A percentile compares a stretch with the other conserved stretches of the same genome.
Evolutionary conservation across 768 basidiomycete species (phyloP).

Genomic region (Tremella yokohamensis): DNA sequence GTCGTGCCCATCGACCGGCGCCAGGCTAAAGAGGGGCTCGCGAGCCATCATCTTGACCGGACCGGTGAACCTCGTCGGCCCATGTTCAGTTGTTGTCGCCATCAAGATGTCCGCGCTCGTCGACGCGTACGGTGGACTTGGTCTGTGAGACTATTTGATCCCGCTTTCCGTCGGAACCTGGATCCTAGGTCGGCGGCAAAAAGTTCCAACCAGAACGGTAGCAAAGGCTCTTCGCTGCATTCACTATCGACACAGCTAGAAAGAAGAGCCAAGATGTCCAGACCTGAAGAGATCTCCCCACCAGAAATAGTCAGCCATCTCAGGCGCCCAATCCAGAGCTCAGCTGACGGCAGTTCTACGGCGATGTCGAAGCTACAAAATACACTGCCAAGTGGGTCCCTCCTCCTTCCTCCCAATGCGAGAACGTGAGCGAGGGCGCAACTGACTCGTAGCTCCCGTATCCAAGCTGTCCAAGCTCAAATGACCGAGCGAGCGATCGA

Average conservation of each 20-base stretch:
- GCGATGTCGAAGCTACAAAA: constrained; percentile 89
- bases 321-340: not conserved
- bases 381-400: constrained; percentile 82
- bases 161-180: too few species aligned
- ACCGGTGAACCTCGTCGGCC: too few species aligned
- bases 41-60: too few species aligned
- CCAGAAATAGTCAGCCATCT: constrained; percentile 75
- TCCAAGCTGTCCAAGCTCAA: constrained; percentile 92
- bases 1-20: too few species aligned
- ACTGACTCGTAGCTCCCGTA: constrained; percentile 66
- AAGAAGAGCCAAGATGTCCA: constrained; percentile 60
- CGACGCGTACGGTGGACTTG: too few species aligned
- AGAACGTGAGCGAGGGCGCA: not conserved
- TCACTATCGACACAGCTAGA: not conserved
- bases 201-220: too few species aligned
- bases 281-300: constrained; percentile 82
- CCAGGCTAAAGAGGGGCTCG: too few species aligned
- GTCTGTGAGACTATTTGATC: too few species aligned
- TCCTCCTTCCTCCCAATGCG: constrained; percentile 6
- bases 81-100: not conserved
- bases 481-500: constrained; percentile 97
- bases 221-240: not conserved
- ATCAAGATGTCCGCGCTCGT: too few species aligned
- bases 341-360: constrained; percentile 72
- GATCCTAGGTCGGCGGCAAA: too few species aligned